Percentiles rank a stretch among this genome's conserved stretches.
Conservation (phyloP, 768 basidiomycete species). For the Lactifluus subvellereus region DNA sequence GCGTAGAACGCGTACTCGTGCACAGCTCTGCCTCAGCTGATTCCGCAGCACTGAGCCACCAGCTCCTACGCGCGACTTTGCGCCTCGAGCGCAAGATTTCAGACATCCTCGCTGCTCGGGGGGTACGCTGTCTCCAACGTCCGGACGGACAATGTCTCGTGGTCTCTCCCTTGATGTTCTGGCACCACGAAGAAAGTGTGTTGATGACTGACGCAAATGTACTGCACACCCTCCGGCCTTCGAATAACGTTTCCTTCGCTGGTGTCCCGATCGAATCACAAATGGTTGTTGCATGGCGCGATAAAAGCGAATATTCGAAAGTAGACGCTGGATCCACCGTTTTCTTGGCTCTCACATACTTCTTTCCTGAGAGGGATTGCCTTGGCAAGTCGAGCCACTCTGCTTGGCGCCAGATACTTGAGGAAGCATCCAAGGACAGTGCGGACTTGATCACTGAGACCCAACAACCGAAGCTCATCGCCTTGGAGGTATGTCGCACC, state of each 20-base stretch:
- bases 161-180: constrained; percentile 69
- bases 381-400: constrained; percentile 54
- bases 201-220: constrained; percentile 52
- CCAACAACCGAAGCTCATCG: constrained; percentile 40
- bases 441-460: constrained; percentile 37
- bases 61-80: constrained; percentile 57
- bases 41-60: constrained; percentile 52
- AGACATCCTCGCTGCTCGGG: constrained; percentile 37
- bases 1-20: constrained; percentile 72
- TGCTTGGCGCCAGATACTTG: constrained; percentile 56
- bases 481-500: constrained; percentile 38
- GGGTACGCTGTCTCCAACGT: constrained; percentile 49
- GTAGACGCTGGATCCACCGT: constrained; percentile 55
- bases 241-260: constrained; percentile 50
- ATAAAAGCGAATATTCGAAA: constrained; percentile 44
- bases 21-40: constrained; percentile 46
- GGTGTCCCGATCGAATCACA: constrained; percentile 61
- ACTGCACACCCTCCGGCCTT: constrained; percentile 49
- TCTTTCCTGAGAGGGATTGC: constrained; percentile 74
- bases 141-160: constrained; percentile 56
- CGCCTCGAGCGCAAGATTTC: constrained; percentile 56
- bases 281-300: constrained; percentile 74
- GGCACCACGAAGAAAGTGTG: constrained; percentile 55
- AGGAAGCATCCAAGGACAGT: constrained; percentile 35
- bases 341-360: constrained; percentile 75